Percentiles rank a stretch among this genome's conserved stretches.
Conservation (phyloP, 139 green algal species). For the Chlorella sp. region DNA sequence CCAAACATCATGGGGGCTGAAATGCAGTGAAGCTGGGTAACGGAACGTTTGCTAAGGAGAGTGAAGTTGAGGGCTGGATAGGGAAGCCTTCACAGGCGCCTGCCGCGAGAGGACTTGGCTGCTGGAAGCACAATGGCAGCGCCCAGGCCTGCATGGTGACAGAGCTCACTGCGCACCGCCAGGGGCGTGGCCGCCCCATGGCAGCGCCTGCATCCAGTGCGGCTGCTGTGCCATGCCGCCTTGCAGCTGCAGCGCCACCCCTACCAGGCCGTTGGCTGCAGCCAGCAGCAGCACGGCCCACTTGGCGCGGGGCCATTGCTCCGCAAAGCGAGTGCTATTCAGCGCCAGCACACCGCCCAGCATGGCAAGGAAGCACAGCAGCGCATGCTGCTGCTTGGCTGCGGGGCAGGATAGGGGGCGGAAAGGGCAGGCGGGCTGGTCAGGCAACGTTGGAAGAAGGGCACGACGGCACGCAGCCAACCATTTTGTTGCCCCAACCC, state of each 20-base stretch:
- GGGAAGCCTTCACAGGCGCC: no score
- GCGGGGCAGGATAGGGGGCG: not conserved
- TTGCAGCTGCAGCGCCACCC: slow-evolving; percentile 29
- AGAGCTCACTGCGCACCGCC: no score
- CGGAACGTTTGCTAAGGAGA: no score
- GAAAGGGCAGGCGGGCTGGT: not conserved
- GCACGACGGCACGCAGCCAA: not conserved
- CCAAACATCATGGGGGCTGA: no score
- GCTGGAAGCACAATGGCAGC: no score
- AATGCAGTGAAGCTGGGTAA: no score
- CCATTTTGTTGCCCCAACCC: not conserved
- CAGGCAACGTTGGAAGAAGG: not conserved
- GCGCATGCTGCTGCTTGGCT: slow-evolving; percentile 37
- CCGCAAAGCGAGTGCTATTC: not conserved
- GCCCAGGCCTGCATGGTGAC: no score
- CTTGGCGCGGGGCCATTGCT: slow-evolving; percentile 18
- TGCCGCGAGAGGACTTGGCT: no score
- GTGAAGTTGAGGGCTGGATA: no score
- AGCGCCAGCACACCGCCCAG: slow-evolving; percentile 27
- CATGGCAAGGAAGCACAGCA: slow-evolving; percentile 42
- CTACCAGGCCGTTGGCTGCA: slow-evolving; percentile 36
- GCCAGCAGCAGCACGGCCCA: slow-evolving; percentile 31
- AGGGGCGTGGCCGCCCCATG: not conserved
- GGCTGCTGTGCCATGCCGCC: not conserved
- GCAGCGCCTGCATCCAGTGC: slow-evolving; percentile 22